Evolutionary conservation across 164 flowering plant species (phyloP).

Genomic region (Malania oleifera): DNA sequence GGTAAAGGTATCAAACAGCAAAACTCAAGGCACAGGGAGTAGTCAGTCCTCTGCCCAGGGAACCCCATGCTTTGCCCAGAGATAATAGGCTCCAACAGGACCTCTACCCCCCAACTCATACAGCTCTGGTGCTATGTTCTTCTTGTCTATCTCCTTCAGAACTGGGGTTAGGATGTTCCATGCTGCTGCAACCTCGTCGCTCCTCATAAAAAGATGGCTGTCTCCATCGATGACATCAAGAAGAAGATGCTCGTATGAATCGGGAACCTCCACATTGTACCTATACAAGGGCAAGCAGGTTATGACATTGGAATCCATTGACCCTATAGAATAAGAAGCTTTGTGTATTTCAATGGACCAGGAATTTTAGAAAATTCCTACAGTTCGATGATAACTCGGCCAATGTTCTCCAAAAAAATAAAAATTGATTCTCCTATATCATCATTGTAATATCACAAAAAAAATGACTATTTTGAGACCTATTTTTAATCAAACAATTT

Average conservation of each 20-base stretch:
- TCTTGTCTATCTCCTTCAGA: conserved; percentile 42
- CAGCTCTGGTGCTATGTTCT: conserved; percentile 45
- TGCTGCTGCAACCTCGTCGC: conserved; percentile 61
- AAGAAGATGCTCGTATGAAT: conserved; percentile 65
- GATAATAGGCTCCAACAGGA: conserved; percentile 35
- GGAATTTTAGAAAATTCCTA: too few relatives aligned
- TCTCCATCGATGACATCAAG: conserved; percentile 65
- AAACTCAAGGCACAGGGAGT: background rate
- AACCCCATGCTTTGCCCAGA: conserved; percentile 39
- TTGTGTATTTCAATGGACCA: too few relatives aligned
- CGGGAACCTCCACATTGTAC: conserved; percentile 58
- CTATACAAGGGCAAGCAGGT: conserved; percentile 16
- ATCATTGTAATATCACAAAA: too few relatives aligned
- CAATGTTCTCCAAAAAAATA: too few relatives aligned
- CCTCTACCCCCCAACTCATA: conserved; percentile 46
- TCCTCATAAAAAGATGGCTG: conserved; percentile 57
- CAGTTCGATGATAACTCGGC: too few relatives aligned
- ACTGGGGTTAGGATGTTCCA: conserved; percentile 57
- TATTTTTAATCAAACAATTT: too few relatives aligned
- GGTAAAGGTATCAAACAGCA: background rate
- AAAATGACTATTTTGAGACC: too few relatives aligned
- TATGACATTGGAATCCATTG: background rate
- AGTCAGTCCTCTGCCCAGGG: conserved; percentile 23
- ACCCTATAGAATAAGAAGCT: too few relatives aligned
- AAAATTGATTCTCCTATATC: too few relatives aligned